Evolutionary conservation across 371 early-diverging fungal species (phyloP).

Genomic region (Circinella minor): DNA sequence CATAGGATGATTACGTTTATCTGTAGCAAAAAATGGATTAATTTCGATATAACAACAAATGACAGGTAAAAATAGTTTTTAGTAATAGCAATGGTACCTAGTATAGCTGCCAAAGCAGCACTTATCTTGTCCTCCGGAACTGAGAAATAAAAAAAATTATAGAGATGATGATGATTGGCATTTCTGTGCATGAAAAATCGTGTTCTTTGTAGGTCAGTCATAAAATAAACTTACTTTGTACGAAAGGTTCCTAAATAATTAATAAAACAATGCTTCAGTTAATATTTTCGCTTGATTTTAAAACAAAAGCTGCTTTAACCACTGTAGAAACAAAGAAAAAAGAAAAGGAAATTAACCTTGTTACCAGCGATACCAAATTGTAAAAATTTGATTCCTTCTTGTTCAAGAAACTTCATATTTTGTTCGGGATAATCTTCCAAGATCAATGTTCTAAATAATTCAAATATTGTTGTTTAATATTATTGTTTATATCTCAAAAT

Average conservation of each 20-base stretch:
- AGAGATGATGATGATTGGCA: neutral
- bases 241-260: conserved; percentile 89
- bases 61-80: neutral
- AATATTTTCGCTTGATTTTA: too few species aligned
- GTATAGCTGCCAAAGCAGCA: conserved; percentile 82
- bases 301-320: neutral
- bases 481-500: too few species aligned
- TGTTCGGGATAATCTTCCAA: conserved; percentile 95
- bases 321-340: neutral
- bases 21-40: conserved; percentile 25
- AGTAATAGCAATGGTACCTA: conserved; percentile 50
- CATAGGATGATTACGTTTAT: conserved; percentile 90
- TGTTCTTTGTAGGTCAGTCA: neutral
- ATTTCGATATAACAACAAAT: too few species aligned
- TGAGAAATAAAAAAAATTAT: conserved; percentile 18
- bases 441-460: conserved; percentile 72
- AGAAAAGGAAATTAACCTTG: conserved; percentile 69
- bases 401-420: conserved; percentile 86
- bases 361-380: conserved; percentile 98
- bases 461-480: neutral
- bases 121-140: conserved; percentile 91
- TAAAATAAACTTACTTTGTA: conserved; percentile 74
- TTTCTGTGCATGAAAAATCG: conserved; percentile 4
- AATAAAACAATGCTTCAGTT: neutral
- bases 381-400: conserved; percentile 81